Base-by-base conservation (phyloP, 306 rosid genomes). In the Potentilla sterilis region DNA sequence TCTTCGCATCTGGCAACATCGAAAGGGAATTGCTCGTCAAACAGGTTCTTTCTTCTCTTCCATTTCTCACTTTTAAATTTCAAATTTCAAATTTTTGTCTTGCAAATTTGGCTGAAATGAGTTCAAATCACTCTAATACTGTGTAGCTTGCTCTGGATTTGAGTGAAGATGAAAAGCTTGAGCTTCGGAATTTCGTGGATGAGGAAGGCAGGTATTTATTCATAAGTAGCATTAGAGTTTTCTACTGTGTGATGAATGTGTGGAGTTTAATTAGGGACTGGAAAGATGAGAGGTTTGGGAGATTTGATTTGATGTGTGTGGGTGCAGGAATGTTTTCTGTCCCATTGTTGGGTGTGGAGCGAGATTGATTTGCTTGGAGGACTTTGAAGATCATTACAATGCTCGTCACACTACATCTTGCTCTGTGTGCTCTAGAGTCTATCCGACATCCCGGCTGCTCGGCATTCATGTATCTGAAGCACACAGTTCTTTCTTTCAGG, bases 401-500 rank as follows among this genome's bases (percentile, higher is more conserved):
- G 91, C 96, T 43, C 88, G 96, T 73, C 99, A 92, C 74, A 77
- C 93, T 63, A 96, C 97, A 42, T 90, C 91, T 42, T 95, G 97
- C 75, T 87, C 93, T 34, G 93, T 92, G 75, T 95, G 99, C 76
- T 88, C 88, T 22, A 89, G 99, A 85, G 99, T 90, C 59, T 95
- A 81, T 77, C 97, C 97, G 1, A 92, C 99, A 2, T 85, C 91
- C 0, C 87, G 87, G 55, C 80, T 95, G 58, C 97, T 95, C 59
- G 88, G 92, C 85, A 78, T 95, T 72, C 99, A 95, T 72, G 81
- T 89, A 35, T 95, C 97, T 9, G 99, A 95, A 91, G 89, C 81
- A 19, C 99, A 95, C 21, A 95, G 89, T 81, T 92, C 99, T 37
- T 95, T 92, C 96, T 95, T 95, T 80, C 89, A 88, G 77, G 97